A percentile compares a stretch with the other conserved stretches of the same genome.
These are phyloP conservation scores for Canavalia ensiformis DNA, from an alignment of 306 rosid genomes.

Conservation along the genomic window DNA sequence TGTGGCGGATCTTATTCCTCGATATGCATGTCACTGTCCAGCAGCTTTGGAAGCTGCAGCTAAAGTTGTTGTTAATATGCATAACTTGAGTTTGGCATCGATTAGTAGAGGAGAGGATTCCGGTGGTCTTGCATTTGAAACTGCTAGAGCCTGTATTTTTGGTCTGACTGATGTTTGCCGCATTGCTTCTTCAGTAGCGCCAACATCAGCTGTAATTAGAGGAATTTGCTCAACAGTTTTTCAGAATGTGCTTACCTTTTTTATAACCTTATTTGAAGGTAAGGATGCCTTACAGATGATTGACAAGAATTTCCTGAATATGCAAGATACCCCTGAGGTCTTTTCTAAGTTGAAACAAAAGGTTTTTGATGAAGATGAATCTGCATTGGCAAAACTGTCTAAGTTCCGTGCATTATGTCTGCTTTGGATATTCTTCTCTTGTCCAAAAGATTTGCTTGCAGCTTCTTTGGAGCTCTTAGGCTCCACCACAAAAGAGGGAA, in stretches of 20 bases:
- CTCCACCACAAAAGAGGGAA: constrained; percentile 64
- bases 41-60: constrained; percentile 90
- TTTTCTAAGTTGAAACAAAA: constrained; percentile 69
- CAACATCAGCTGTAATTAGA: constrained; percentile 76
- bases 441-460: constrained; percentile 78
- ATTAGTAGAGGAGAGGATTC: constrained; percentile 73
- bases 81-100: constrained; percentile 69
- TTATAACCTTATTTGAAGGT: constrained; percentile 68
- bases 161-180: constrained; percentile 82
- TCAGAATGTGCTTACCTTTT: constrained; percentile 78
- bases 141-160: constrained; percentile 72
- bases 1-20: constrained; percentile 91
- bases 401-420: constrained; percentile 68
- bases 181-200: constrained; percentile 71
- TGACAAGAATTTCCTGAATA: constrained; percentile 65
- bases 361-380: constrained; percentile 67
- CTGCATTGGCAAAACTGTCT: constrained; percentile 62
- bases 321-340: constrained; percentile 64
- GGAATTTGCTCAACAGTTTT: constrained; percentile 85
- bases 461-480: constrained; percentile 82
- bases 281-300: constrained; percentile 71
- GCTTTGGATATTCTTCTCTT: constrained; percentile 74
- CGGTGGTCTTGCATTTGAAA: constrained; percentile 79
- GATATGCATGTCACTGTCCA: constrained; percentile 84
- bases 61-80: constrained; percentile 82